Conservation (phyloP, 192 early-diverging fungal genomes). For the Mortierella alpina region DNA sequence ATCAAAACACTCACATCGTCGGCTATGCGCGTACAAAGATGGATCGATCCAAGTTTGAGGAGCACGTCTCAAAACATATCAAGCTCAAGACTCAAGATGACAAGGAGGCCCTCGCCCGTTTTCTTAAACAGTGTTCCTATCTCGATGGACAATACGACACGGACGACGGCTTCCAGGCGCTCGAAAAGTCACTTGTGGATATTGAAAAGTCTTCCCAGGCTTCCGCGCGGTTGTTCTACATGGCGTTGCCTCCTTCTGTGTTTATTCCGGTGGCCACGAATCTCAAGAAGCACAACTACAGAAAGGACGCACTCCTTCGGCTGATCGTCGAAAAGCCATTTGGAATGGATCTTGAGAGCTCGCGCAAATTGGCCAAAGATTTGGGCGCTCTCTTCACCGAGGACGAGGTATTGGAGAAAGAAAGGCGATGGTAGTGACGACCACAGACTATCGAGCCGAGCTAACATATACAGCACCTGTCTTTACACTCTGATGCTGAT, state of each 20-base stretch:
- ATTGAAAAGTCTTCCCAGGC: constrained; percentile 65
- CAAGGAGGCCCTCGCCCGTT: constrained; percentile 64
- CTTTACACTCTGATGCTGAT: neutral
- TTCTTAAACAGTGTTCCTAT: constrained; percentile 81
- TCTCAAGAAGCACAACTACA: constrained; percentile 78
- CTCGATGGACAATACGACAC: constrained; percentile 88
- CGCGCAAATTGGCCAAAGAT: constrained; percentile 73
- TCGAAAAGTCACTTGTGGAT: constrained; percentile 70
- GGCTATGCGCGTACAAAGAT: constrained; percentile 94
- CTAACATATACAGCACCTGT: too few relatives aligned
- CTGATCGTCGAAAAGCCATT: constrained; percentile 98
- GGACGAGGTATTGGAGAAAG: constrained; percentile 71
- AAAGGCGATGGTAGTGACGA: too few relatives aligned
- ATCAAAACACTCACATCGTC: constrained; percentile 80
- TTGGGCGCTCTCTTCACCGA: constrained; percentile 86
- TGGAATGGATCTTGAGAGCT: constrained; percentile 91
- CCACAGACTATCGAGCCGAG: too few relatives aligned
- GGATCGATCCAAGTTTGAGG: constrained; percentile 76
- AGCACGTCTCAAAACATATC: constrained; percentile 76
- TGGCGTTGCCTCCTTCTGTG: constrained; percentile 97
- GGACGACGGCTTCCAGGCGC: constrained; percentile 71
- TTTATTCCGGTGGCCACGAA: constrained; percentile 88
- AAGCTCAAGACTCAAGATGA: constrained; percentile 73
- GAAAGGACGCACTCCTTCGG: constrained; percentile 75
- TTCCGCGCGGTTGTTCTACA: constrained; percentile 89